phyloP scores from a whole-genome alignment of 2,329 filamentous ascomycete species.

The Kalmusia sp. region DNA sequence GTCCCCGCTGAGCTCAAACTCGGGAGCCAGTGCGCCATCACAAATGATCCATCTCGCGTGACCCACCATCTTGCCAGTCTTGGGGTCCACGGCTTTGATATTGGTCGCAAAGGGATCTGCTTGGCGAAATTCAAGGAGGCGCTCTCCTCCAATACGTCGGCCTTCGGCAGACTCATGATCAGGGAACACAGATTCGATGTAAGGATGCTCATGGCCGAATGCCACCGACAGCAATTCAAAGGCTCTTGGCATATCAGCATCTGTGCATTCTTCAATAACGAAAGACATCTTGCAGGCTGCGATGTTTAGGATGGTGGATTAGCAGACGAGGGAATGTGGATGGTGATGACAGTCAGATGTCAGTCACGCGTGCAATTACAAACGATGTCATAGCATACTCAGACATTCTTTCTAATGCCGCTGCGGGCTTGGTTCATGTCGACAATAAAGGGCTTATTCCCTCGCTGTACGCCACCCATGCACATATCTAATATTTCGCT shows the following conservation, averaged over 20 bases:
- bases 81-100: constrained; percentile 9
- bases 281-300: too few species aligned
- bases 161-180: constrained; percentile 12
- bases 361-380: too few species aligned
- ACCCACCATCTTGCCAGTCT: constrained; percentile 8
- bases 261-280: too few species aligned
- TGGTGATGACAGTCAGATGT: too few species aligned
- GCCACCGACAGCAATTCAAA: constrained; percentile 19
- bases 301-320: too few species aligned
- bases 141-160: constrained; percentile 7
- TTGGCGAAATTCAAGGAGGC: constrained; percentile 2
- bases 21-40: constrained; percentile 7
- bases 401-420: too few species aligned
- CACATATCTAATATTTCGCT: too few species aligned
- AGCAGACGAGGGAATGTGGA: too few species aligned
- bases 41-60: constrained; percentile 17
- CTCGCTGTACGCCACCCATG: too few species aligned
- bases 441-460: too few species aligned
- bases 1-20: constrained; percentile 2
- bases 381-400: too few species aligned
- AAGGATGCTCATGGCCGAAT: constrained; percentile 14
- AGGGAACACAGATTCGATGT: constrained; percentile 16
- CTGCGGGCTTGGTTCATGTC: too few species aligned
- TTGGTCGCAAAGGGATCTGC: constrained; percentile 1
- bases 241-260: constrained; percentile 14